phyloP scores from a whole-genome alignment of 75 land plant genomes.

The Gnetum montanum region DNA sequence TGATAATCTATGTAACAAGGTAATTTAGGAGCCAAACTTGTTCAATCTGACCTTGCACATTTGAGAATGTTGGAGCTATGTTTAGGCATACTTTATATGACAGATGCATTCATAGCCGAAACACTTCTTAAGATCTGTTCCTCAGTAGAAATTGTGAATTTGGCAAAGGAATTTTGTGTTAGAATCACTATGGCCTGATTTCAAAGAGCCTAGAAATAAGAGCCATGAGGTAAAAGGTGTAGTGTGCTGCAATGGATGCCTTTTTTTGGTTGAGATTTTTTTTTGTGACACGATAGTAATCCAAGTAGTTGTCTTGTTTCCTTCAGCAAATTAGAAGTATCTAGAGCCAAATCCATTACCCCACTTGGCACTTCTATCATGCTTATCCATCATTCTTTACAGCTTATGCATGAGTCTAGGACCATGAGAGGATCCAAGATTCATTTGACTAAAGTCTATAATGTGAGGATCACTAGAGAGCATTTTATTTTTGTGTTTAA shows the following conservation, averaged over 20 bases:
- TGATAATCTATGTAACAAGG: constrained; percentile 45
- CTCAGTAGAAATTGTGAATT: too few species aligned
- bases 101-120: constrained; percentile 34
- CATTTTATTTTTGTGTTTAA: too few species aligned
- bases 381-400: constrained; percentile 22
- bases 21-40: constrained; percentile 47
- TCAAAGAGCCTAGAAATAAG: constrained; percentile 40
- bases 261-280: constrained; percentile 40
- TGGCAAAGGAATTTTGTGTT: too few species aligned
- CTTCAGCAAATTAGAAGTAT: constrained; percentile 14
- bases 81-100: constrained; percentile 22
- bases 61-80: constrained; percentile 62
- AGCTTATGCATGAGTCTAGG: constrained; percentile 23
- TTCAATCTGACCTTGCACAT: constrained; percentile 60
- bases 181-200: too few species aligned
- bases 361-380: constrained; percentile 22
- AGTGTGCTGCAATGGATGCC: constrained; percentile 42
- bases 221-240: constrained; percentile 22
- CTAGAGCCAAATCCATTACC: constrained; percentile 26
- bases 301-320: constrained; percentile 26
- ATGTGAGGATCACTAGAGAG: constrained; percentile 5
- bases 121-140: too few species aligned
- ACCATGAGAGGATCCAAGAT: constrained; percentile 30
- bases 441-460: constrained; percentile 21
- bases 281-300: constrained; percentile 49